Evolutionary conservation across 176 grass and related monocot species (phyloP), one percentile per base, ranked within the genome.

Genomic region (Neostapfia colusana): DNA sequence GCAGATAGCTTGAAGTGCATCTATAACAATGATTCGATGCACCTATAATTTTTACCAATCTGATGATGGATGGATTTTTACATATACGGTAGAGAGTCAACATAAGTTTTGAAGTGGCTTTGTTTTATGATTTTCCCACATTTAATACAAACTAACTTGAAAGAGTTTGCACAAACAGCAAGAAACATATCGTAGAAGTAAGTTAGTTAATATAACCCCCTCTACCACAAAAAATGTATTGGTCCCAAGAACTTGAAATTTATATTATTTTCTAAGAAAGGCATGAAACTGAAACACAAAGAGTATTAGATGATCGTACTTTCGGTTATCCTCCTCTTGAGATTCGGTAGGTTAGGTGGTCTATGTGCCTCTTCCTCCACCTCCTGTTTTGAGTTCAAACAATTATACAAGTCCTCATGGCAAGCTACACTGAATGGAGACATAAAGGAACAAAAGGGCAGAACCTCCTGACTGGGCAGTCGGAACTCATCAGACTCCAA

Each of bases 281-380:
- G 1, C 8, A 37, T 42, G 62, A 82, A 56, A 16, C 21, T 41
- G 4, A 49, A 79, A 74, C 41, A 80, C 34, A 68, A 14, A 74
- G 41, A 8, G 34, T 53, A 37, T 48, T 76, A 57, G 49, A 74
- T 65, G 5, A 57, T 85, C 95, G 5, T 65, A 99, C 96, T 95
- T 80, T 99, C 96, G 81, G 89, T 90, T 38, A 99, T 99, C 76
- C 96, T 88, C 79, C 87, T 79, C 67, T 87, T 90, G 73, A 99
- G 85, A 79, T 86, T 95, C 63, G 84, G 92, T 45, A 99, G 85
- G 67, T 99, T 95, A 15, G 91, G 91, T 21, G 91, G 87, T 70
- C 70, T 69, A 51, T 83, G 82, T 39, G 87, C 81, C 85, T 99
- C 92, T 81, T 99, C 91, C 70, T 90, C 85, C 44, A 89, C 50